Evolutionary conservation across 164 flowering plant species (phyloP), one percentile per base, ranked within the genome.

Genomic region (Tinospora cordifolia): DNA sequence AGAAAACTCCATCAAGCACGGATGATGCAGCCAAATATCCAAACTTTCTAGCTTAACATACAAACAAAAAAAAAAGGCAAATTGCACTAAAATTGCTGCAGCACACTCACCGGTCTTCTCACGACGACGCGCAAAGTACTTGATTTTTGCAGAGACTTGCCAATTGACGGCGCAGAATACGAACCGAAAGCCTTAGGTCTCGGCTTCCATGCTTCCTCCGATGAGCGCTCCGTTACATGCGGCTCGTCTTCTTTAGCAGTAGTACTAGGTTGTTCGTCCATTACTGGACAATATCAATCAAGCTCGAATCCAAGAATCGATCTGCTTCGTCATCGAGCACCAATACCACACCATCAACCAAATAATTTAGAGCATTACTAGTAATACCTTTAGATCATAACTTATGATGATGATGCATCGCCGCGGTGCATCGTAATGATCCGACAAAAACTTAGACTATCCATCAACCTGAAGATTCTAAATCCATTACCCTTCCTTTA

Each of bases 221-320:
- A 41, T 10, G 70, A 63, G 36, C 54, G 14, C 3, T 79, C 68
- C 14, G 71, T 59, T 24, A 69, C 69, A 11, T 68, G 71, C 47
- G 67, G 72, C 30, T 63, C 82, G 17, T 72, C 80, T 12, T 60
- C 73, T 58, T 71, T 75, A 58, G 84, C 17, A 6, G 54, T 79
- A 74, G 73, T 68, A 66, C 79, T 68, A 57, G 78, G 80, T 77
- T 82, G 80, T 77, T 82, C 92, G 71, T 88, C 91, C 94, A 89
- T 91, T 73, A 51, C 70, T 67, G 47, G 8, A 12, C 44, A 67
- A 3, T 22, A 72, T 67, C 68, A 30, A 54, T 54, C 75, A 66
- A 62, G 22, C 71, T 60, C 44, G 26, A 40, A 58, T 12, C 6
- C 24, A 11, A 39, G 6, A 68, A 19, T 63, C 8, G 21, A 3